Base-by-base conservation (phyloP, 202 grass and related monocot genomes). In the Saccharum hybrid region DNA sequence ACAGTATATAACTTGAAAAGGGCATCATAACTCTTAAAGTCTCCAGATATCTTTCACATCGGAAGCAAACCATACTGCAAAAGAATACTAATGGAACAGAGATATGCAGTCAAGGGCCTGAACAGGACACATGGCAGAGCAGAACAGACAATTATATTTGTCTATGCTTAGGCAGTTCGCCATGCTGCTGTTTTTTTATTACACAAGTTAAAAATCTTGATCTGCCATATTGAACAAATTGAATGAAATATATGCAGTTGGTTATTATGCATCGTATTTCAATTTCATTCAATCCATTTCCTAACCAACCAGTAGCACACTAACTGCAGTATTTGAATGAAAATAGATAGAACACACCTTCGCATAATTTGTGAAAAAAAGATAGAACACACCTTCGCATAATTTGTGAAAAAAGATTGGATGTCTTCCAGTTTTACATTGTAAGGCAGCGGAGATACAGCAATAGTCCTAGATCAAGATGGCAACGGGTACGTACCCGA, bases 371-470 rank as follows among this genome's bases (percentile, higher is more conserved):
- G 69, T 31, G 70, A 96, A 93, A 71, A 96, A 96, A 96, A 62
- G 88, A 84, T 48, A 56, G 7, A 26, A 69, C 42, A 68, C 52
- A 96, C 94, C 94, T 93, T 93, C 41, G 86, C 90, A 22, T 77
- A 37, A 43, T 89, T 82, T 31, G 70, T 31, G 70, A 96, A 93
- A 71, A 96, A 96, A 46, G 88, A 84, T 48, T 96, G 81, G 41
- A 99, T 84, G 80, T 89, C 89, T 75, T 96, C 96, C 39, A 88
- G 84, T 78, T 93, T 95, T 38, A 94, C 84, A 79, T 94, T 92
- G 82, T 94, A 92, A 82, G 93, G 91, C 65, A 96, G 88, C 3
- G 96, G 96, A 26, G 93, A 89, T 42, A 39, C 93, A 31, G 96
- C 91, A 82, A 96, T 34, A 19, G 93, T 92, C 84, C n/a, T n/a